These are phyloP conservation scores for Pichia sp. DNA, from an alignment of 1,139 yeast genomes.

Conservation along the genomic window DNA sequence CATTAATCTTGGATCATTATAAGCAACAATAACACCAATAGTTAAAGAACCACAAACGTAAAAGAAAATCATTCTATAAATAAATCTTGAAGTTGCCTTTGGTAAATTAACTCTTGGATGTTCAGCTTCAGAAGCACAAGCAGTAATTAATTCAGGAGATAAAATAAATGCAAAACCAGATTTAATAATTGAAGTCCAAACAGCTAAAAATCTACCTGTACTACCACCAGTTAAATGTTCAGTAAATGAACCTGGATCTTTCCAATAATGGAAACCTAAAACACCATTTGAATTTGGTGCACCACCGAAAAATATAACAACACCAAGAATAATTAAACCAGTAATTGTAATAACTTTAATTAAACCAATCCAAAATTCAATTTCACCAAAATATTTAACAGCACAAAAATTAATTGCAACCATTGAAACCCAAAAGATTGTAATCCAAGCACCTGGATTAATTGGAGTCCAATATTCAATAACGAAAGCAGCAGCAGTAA, in stretches of 20 bases:
- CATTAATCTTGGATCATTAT: constrained; percentile 15
- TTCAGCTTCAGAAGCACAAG: constrained; percentile 38
- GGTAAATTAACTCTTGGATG: constrained; percentile 41
- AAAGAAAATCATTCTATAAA: constrained; percentile 43
- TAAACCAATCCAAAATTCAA: constrained; percentile 47
- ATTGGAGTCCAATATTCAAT: constrained; percentile 42
- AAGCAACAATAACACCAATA: constrained; percentile 33
- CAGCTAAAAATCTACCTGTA: constrained; percentile 67
- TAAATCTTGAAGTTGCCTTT: constrained; percentile 40
- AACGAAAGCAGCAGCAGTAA: constrained; percentile 48
- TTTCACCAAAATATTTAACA: constrained; percentile 43
- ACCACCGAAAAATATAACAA: constrained; percentile 40
- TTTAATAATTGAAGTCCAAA: constrained; percentile 60
- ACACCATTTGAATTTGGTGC: constrained; percentile 29
- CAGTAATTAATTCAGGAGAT: constrained; percentile 31
- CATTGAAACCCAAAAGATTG: constrained; percentile 35
- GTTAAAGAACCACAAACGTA: constrained; percentile 42
- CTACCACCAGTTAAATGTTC: constrained; percentile 40
- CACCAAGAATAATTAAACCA: constrained; percentile 31
- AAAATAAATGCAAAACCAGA: constrained; percentile 70
- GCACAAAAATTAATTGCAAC: constrained; percentile 39
- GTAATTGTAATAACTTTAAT: constrained; percentile 33
- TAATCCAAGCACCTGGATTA: constrained; percentile 42
- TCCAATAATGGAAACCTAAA: constrained; percentile 36
- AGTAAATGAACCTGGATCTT: constrained; percentile 31